Percentiles rank a stretch among this genome's conserved stretches.
Evolutionary conservation across 257 asterid species (phyloP).

Genomic region (Nicotiana benthamiana): DNA sequence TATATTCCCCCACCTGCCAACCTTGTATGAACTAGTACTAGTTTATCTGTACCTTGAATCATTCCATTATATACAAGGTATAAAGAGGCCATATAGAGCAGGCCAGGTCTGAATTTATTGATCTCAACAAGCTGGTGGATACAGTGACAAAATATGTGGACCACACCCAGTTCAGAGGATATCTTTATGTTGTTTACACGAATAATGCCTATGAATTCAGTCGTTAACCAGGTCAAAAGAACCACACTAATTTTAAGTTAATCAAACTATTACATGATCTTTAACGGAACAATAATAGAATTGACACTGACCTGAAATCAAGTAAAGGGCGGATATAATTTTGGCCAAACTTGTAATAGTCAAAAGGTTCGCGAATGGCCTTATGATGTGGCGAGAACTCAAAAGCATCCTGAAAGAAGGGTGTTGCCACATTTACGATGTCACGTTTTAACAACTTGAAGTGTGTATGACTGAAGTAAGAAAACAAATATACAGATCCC

Average conservation of each 20-base stretch:
- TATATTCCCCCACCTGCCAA: background rate
- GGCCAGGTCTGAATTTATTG: background rate
- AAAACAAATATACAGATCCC: background rate
- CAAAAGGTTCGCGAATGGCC: conserved; percentile 90
- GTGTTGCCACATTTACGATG: background rate
- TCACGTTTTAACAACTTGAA: background rate
- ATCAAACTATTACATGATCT: background rate
- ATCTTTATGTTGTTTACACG: background rate
- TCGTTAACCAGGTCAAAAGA: background rate
- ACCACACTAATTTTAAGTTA: background rate
- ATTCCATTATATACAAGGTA: background rate
- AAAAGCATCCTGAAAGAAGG: conserved; percentile 62
- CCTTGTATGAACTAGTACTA: background rate
- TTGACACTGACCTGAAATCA: conserved; percentile 62
- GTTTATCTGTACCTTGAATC: background rate
- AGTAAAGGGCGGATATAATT: conserved; percentile 56
- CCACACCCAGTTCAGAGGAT: background rate
- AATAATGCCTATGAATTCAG: background rate
- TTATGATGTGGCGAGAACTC: conserved; percentile 61
- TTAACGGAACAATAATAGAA: background rate
- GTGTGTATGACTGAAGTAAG: background rate
- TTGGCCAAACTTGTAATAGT: conserved; percentile 77
- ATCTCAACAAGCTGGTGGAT: background rate
- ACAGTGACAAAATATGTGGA: background rate
- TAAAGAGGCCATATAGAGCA: background rate